A percentile compares a stretch with the other conserved stretches of the same genome.
Conservation (phyloP, 805 yeast species). For the Yamadazyma sp. region DNA sequence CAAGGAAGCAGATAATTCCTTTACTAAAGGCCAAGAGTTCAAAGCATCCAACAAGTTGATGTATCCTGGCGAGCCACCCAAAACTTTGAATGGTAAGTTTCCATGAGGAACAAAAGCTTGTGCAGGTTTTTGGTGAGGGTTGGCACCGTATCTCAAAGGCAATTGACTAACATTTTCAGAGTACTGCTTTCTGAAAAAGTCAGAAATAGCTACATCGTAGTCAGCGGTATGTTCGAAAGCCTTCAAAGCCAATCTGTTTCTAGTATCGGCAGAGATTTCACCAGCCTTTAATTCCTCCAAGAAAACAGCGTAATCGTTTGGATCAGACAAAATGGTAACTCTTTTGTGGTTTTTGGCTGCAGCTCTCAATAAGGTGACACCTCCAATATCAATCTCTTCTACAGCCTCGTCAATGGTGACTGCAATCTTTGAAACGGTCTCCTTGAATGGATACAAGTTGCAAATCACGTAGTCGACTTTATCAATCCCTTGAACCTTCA, state of each 20-base stretch:
- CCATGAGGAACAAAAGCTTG: constrained; percentile 90
- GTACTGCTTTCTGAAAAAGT: constrained; percentile 96
- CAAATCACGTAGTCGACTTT: constrained; percentile 97
- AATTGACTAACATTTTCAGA: constrained; percentile 86
- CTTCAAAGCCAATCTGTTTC: constrained; percentile 86
- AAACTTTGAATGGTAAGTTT: constrained; percentile 89
- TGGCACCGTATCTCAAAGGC: constrained; percentile 96
- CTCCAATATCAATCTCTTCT: constrained; percentile 96
- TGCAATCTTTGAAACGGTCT: constrained; percentile 91
- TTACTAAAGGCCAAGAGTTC: constrained; percentile 98
- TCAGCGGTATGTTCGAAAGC: constrained; percentile 99
- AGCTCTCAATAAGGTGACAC: constrained; percentile 95
- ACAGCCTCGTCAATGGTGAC: constrained; percentile 97
- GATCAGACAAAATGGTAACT: constrained; percentile 94
- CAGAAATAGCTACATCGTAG: constrained; percentile 93
- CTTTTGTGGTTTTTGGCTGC: constrained; percentile 98
- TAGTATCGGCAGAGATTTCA: constrained; percentile 67
- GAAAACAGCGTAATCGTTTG: constrained; percentile 86
- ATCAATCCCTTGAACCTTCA: constrained; percentile 84
- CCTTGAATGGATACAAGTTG: constrained; percentile 97
- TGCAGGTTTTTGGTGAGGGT: constrained; percentile 99
- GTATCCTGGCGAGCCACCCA: constrained; percentile 96
- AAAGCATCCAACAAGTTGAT: constrained; percentile 94
- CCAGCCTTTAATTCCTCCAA: constrained; percentile 76
- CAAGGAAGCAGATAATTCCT: constrained; percentile 91